Base-by-base conservation (phyloP, 306 rosid genomes). In the Cucurbita pepo region DNA sequence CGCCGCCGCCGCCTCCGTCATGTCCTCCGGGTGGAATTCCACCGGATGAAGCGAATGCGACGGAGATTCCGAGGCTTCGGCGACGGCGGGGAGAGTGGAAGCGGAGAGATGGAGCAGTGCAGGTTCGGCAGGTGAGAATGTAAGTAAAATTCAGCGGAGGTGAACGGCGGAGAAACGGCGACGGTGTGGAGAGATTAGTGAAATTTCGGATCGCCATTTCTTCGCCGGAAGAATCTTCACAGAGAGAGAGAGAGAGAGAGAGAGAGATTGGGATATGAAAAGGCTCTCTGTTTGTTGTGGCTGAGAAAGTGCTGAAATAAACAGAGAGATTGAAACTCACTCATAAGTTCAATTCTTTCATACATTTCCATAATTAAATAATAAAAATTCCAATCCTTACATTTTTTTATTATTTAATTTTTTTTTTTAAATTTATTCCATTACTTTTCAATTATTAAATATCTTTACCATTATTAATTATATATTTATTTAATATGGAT, bases 131-230 rank as follows among this genome's bases (percentile, higher is more conserved):
- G 25, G 69, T 74, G 53, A 74, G 47, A 36, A 56, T 59, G 54
- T 22, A 22, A 13, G 60, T 48, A 36, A 71, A 70, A 15, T 36
- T 74, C 25, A 0, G 77, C 0, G 77, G 52, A 59, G 70, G 40
- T 10, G 77, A 45, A 19, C 36, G 59, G 41, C 73, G 74, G 64
- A 81, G 77, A n/a, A 82, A 78, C 41, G 78, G 66, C 3, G 83
- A 34, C 21, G 25, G 76, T 16, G 75, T 50, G 66, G 85, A 71
- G 79, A 81, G 18, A 72, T 74, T 81, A 75, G 86, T 72, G 84
- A 88, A 77, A 78, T 85, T 81, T 61, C 85, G 73, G 40, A 79
- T 16, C 18, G 86, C 93, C 97, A 93, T 83, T 56, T 62, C 7
- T 59, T 13, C 5, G 41, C 43, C 65, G 65, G 65, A 43, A 59